Conservation (phyloP, 2,329 filamentous ascomycete species). For the Claviceps humidiphila region DNA sequence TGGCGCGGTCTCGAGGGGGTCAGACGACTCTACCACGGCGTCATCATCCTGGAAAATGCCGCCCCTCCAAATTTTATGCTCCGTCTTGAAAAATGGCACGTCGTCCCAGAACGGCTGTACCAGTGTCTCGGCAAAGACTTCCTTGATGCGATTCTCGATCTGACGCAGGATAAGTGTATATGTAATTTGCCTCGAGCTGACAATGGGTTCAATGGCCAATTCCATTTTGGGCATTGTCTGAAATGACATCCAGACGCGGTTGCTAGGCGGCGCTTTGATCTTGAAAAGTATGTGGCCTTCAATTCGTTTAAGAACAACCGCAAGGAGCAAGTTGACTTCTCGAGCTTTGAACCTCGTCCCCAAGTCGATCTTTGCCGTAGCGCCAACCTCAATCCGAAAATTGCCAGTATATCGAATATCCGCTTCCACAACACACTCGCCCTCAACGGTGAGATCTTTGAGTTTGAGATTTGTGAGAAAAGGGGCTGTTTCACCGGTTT, state of each 20-base stretch:
- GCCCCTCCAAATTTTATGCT: conserved; percentile 65
- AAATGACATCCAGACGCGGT: conserved; percentile 92
- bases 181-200: conserved; percentile 89
- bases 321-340: conserved; percentile 79
- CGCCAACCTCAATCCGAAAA: conserved; percentile 77
- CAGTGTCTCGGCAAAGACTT: conserved; percentile 82
- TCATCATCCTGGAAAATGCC: conserved; percentile 61
- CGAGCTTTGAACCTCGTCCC: conserved; percentile 78
- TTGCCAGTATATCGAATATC: conserved; percentile 84
- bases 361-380: conserved; percentile 85
- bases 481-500: conserved; percentile 76
- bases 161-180: conserved; percentile 84
- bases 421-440: conserved; percentile 74
- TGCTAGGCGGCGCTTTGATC: conserved; percentile 90
- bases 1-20: conserved; percentile 10
- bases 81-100: conserved; percentile 75
- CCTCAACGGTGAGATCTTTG: conserved; percentile 81
- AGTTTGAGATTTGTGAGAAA: conserved; percentile 80
- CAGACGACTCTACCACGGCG: conserved; percentile 24
- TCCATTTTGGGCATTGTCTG: conserved; percentile 90
- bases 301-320: conserved; percentile 70
- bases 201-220: conserved; percentile 87
- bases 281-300: conserved; percentile 76
- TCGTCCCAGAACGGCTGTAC: conserved; percentile 96
- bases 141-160: conserved; percentile 89